phyloP scores from a whole-genome alignment of 352 stramenopile genomes.

The Phytophthora europaea region DNA sequence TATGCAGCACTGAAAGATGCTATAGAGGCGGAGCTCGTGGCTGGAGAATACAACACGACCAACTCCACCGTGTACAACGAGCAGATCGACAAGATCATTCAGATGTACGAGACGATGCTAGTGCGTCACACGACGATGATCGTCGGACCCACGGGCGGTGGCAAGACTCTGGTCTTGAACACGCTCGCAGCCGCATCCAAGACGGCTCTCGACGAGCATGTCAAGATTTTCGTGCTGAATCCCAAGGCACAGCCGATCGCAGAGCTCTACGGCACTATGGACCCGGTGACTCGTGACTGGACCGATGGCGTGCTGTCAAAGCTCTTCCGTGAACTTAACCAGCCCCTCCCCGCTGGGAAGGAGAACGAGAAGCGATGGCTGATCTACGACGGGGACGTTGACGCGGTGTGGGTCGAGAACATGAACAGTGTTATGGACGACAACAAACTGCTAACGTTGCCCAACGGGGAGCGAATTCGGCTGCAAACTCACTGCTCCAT shows the following conservation, averaged over 20 bases:
- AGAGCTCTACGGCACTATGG: constrained; percentile 96
- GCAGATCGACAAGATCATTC: constrained; percentile 97
- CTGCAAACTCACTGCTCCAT: constrained; percentile 94
- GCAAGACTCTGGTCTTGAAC: constrained; percentile 94
- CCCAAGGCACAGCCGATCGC: constrained; percentile 95
- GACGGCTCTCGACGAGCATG: constrained; percentile 86
- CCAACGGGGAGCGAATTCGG: constrained; percentile 96
- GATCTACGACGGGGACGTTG: constrained; percentile 97
- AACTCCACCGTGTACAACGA: constrained; percentile 84
- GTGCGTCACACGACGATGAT: constrained; percentile 98
- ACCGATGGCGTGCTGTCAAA: constrained; percentile 96
- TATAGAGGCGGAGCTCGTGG: constrained; percentile 88
- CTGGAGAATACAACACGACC: constrained; percentile 84
- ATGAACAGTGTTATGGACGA: constrained; percentile 99
- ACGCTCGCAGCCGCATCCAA: constrained; percentile 90
- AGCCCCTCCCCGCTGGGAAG: constrained; percentile 88
- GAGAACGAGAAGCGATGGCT: constrained; percentile 97
- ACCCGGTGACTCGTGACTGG: constrained; percentile 96
- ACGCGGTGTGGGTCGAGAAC: constrained; percentile 98
- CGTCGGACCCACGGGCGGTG: constrained; percentile 93
- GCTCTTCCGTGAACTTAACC: constrained; percentile 95
- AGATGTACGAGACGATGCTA: constrained; percentile 98
- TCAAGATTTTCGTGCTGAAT: constrained; percentile 96
- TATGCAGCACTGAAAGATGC: constrained; percentile 93
- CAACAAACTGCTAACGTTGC: constrained; percentile 96